Percentiles rank a stretch among this genome's conserved stretches.
Evolutionary conservation across 805 yeast species (phyloP).

Genomic region (Jamesozyma jinghongensis): DNA sequence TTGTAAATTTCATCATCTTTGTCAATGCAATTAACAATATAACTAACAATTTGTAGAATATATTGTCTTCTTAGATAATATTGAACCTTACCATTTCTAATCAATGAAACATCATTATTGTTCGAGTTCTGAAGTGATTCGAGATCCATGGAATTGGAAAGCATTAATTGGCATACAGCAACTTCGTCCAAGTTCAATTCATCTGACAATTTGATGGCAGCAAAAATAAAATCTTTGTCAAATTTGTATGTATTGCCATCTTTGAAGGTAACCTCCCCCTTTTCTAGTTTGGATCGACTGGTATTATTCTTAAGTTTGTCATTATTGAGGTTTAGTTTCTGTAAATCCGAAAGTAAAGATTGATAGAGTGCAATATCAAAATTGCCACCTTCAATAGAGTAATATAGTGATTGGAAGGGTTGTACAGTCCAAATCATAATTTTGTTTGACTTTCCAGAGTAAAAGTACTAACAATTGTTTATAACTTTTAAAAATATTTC

Average conservation of each 20-base stretch:
- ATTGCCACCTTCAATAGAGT: slow-evolving; percentile 33
- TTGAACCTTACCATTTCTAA: slow-evolving; percentile 57
- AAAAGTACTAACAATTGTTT: too few species aligned
- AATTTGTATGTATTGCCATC: slow-evolving; percentile 44
- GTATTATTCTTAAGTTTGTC: slow-evolving; percentile 34
- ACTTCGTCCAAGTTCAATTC: slow-evolving; percentile 71
- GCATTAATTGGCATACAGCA: slow-evolving; percentile 60
- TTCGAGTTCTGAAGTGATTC: slow-evolving; percentile 7
- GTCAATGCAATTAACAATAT: slow-evolving; percentile 25
- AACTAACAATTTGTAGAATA: slow-evolving; percentile 57
- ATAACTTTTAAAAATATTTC: too few species aligned
- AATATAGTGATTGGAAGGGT: slow-evolving; percentile 38
- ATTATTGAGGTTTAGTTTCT: slow-evolving; percentile 34
- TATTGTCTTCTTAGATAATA: slow-evolving; percentile 63
- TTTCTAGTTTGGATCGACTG: slow-evolving; percentile 40
- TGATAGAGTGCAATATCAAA: slow-evolving; percentile 19
- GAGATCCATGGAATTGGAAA: slow-evolving; percentile 26
- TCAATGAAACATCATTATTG: slow-evolving; percentile 19
- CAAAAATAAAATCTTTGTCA: slow-evolving; percentile 55
- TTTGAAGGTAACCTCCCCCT: slow-evolving; percentile 39
- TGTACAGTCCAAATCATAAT: slow-evolving; percentile 24
- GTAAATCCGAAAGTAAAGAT: slow-evolving; percentile 39
- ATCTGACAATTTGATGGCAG: slow-evolving; percentile 50
- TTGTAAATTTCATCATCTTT: slow-evolving; percentile 10
- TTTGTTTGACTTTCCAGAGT: too few species aligned